Conservation (phyloP, 176 grass and related monocot genomes). For the Cenchrus americanus region DNA sequence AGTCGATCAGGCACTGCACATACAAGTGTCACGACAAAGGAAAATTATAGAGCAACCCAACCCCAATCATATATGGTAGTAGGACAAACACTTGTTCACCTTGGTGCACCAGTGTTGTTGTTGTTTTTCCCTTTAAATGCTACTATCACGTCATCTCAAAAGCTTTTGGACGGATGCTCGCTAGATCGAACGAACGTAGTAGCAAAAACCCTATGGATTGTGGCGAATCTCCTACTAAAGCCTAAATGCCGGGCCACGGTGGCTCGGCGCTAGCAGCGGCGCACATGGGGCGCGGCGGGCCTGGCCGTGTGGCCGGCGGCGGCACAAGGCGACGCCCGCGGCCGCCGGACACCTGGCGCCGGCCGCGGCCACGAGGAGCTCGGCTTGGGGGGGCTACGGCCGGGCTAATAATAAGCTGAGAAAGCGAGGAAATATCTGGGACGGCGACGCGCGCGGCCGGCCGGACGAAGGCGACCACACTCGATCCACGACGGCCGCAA, state of each 20-base stretch:
- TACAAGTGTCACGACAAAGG: no score
- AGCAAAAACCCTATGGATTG: neutral
- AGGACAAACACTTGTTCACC: no score
- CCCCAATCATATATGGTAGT: no score
- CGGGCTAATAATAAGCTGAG: neutral
- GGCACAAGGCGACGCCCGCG: neutral
- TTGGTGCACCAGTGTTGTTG: no score
- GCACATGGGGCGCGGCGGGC: neutral
- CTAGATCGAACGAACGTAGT: neutral
- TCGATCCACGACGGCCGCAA: neutral
- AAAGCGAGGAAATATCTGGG: constrained; percentile 16
- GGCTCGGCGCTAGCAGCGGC: neutral
- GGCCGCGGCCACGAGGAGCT: neutral
- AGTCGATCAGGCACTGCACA: no score
- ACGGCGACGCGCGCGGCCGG: neutral
- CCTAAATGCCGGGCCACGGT: no score
- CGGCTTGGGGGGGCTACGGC: neutral
- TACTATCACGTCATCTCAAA: no score
- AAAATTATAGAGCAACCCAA: no score
- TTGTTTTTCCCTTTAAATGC: no score
- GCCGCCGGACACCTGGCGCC: constrained; percentile 3
- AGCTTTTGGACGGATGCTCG: neutral
- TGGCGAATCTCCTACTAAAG: no score
- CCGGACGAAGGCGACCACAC: neutral
- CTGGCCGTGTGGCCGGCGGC: neutral